Conservation (phyloP, 768 basidiomycete genomes). For the Boletus sensibilis region DNA sequence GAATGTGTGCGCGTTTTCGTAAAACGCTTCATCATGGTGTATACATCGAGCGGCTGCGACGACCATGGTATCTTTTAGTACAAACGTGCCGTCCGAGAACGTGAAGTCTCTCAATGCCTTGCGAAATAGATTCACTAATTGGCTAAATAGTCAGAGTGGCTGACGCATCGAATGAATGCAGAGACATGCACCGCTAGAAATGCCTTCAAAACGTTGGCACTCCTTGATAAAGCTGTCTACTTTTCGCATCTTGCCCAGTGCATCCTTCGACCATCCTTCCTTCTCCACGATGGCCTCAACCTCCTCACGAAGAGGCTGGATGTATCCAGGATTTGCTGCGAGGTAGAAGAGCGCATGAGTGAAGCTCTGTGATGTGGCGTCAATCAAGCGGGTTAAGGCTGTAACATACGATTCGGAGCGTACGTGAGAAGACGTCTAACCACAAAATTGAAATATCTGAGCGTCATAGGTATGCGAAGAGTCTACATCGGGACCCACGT, state of each 20-base stretch:
- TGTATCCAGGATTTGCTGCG: too few species aligned
- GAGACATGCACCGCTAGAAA: slow-evolving; percentile 22
- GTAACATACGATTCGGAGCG: too few species aligned
- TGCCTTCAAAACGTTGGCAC: slow-evolving; percentile 6
- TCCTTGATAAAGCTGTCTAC: slow-evolving; percentile 38
- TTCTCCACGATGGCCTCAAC: background rate
- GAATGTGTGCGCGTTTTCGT: slow-evolving; percentile 25
- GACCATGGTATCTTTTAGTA: slow-evolving; percentile 35
- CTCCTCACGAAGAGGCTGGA: too few species aligned
- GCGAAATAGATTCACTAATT: slow-evolving; percentile 24
- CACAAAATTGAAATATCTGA: background rate
- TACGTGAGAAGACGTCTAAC: background rate
- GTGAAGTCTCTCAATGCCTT: slow-evolving; percentile 33
- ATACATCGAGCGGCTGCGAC: slow-evolving; percentile 17
- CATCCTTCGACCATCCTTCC: slow-evolving; percentile 2
- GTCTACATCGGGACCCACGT: background rate
- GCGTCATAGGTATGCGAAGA: background rate
- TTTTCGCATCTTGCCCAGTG: slow-evolving; percentile 32
- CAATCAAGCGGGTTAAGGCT: too few species aligned
- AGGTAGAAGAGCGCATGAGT: too few species aligned
- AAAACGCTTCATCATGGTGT: slow-evolving; percentile 21
- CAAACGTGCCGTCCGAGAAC: slow-evolving; percentile 38
- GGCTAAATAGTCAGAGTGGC: background rate
- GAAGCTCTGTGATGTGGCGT: slow-evolving; percentile 1
- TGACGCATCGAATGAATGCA: background rate